Evolutionary conservation across 805 yeast genomes (phyloP).

Genomic region (Lipomyces orientalis): DNA sequence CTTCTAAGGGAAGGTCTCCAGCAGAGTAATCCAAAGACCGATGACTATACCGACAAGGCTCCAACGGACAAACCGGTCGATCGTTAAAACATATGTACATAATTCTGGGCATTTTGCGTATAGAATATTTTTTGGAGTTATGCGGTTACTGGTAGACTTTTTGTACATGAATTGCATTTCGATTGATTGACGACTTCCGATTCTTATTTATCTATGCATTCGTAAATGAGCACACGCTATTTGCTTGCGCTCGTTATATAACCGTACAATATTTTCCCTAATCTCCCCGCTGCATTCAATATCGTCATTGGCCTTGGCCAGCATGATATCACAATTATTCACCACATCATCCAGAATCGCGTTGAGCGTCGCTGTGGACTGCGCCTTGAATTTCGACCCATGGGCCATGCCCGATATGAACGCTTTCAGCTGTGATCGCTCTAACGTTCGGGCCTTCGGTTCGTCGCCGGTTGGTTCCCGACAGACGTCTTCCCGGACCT

Average conservation of each 20-base stretch:
- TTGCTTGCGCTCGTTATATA: constrained; percentile 14
- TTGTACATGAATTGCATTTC: background rate
- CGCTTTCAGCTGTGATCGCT: constrained; percentile 17
- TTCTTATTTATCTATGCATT: background rate
- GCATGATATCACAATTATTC: background rate
- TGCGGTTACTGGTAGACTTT: background rate
- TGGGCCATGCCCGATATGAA: constrained; percentile 13
- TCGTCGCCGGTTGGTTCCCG: constrained; percentile 9
- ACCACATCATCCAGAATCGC: constrained; percentile 6
- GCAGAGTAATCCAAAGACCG: background rate
- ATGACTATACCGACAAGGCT: background rate
- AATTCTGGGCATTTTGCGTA: background rate
- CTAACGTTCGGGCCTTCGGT: background rate
- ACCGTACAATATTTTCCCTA: constrained; percentile 1
- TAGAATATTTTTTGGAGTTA: background rate
- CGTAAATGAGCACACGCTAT: constrained; percentile 3
- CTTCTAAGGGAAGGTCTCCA: background rate
- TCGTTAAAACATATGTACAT: background rate
- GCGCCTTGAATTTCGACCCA: constrained; percentile 1
- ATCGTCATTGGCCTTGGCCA: background rate
- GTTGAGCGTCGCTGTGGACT: background rate
- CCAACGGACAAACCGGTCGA: background rate
- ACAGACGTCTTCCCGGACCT: constrained; percentile 21
- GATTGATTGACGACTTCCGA: too few species aligned
- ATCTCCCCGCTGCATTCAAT: background rate